A percentile compares a stretch with the other conserved stretches of the same genome.
Conservation (phyloP, 257 asterid genomes). For the Nicotiana benthamiana region DNA sequence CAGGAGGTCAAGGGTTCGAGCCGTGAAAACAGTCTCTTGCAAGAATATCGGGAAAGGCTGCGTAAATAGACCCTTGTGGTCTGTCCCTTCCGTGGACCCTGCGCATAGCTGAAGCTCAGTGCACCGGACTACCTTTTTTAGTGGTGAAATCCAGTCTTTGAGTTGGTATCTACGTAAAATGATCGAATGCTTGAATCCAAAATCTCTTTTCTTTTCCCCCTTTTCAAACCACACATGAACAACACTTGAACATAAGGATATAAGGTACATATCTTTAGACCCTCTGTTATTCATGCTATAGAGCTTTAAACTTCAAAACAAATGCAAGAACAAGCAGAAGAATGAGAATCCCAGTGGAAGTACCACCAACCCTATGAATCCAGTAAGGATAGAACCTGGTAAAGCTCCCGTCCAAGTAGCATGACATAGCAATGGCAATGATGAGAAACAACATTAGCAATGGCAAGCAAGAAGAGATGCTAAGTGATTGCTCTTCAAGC, state of each 20-base stretch:
- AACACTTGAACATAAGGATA: background rate
- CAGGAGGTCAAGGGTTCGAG: too few relatives aligned
- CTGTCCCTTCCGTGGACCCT: too few relatives aligned
- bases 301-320: conserved; percentile 31
- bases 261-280: background rate
- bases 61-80: too few relatives aligned
- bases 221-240: background rate
- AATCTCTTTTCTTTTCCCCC: background rate
- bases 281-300: background rate
- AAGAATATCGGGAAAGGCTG: too few relatives aligned
- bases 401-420: conserved; percentile 22
- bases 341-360: conserved; percentile 38
- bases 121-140: too few relatives aligned
- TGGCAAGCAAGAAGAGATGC: conserved; percentile 22
- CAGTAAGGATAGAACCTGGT: conserved; percentile 33
- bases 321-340: conserved; percentile 30
- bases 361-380: conserved; percentile 45
- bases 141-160: background rate
- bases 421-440: conserved; percentile 22
- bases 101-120: too few relatives aligned
- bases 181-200: background rate
- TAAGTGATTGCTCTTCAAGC: conserved; percentile 22
- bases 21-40: too few relatives aligned
- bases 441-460: conserved; percentile 29
- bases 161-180: background rate